Evolutionary conservation across 805 yeast genomes (phyloP).

Genomic region (Candida ipomoeae): DNA sequence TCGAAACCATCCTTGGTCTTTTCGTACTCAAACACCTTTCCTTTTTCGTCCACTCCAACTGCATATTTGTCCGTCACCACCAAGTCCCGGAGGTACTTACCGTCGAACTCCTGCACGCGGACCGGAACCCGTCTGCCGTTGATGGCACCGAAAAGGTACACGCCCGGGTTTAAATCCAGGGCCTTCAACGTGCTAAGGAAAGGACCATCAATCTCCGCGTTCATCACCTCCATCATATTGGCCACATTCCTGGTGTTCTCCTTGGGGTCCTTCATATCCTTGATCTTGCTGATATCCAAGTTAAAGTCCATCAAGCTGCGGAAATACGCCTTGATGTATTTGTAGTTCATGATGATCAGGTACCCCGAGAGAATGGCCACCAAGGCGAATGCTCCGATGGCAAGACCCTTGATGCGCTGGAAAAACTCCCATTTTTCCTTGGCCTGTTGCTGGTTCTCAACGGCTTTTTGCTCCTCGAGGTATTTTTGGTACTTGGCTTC

Average conservation of each 20-base stretch:
- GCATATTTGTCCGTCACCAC: conserved; percentile 43
- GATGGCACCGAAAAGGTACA: conserved; percentile 33
- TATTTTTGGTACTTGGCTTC: conserved; percentile 34
- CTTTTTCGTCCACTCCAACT: conserved; percentile 63
- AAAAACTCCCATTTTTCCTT: conserved; percentile 33
- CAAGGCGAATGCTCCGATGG: conserved; percentile 39
- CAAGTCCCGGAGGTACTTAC: conserved; percentile 53
- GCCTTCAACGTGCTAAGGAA: conserved; percentile 19
- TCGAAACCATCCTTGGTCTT: conserved; percentile 24
- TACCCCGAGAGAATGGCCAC: conserved; percentile 38
- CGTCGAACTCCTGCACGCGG: conserved; percentile 62
- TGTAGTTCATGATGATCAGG: conserved; percentile 42
- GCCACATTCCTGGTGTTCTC: conserved; percentile 26
- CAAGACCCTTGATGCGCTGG: conserved; percentile 43
- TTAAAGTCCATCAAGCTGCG: conserved; percentile 31
- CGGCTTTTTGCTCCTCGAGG: conserved; percentile 25
- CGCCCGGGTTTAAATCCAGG: conserved; percentile 28
- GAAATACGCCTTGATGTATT: conserved; percentile 32
- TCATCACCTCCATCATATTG: conserved; percentile 24
- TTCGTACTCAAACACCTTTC: conserved; percentile 76
- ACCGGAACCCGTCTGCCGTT: conserved; percentile 47
- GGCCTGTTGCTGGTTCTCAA: conserved; percentile 24
- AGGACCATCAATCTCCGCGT: conserved; percentile 20
- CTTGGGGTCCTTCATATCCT: conserved; percentile 28
- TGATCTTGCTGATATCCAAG: conserved; percentile 37